Conservation (phyloP, 192 early-diverging fungal genomes). For the Linnemannia exigua region DNA sequence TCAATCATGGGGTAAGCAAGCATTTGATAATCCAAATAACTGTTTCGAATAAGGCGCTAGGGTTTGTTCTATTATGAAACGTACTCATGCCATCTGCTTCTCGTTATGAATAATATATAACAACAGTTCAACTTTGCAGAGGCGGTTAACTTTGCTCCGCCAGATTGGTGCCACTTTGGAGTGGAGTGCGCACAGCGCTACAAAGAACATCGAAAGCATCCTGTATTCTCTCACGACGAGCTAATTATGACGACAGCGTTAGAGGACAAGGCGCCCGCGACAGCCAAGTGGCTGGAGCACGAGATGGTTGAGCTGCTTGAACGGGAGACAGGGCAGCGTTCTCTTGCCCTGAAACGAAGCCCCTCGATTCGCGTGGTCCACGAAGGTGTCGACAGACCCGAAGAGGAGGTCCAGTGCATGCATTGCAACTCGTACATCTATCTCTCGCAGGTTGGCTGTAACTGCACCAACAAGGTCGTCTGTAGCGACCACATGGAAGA, state of each 20-base stretch:
- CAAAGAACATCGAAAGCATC: conserved; percentile 81
- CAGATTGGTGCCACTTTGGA: conserved; percentile 92
- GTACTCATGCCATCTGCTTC: background rate
- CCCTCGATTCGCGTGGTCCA: conserved; percentile 57
- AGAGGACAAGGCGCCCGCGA: conserved; percentile 44
- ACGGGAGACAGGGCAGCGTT: conserved; percentile 70
- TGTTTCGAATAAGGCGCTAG: background rate
- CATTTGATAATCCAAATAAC: background rate
- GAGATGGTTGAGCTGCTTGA: conserved; percentile 64
- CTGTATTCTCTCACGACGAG: conserved; percentile 97
- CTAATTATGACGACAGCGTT: conserved; percentile 76
- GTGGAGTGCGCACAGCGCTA: conserved; percentile 86
- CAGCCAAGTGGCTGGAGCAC: conserved; percentile 62
- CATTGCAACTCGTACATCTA: conserved; percentile 81
- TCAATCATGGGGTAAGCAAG: conserved; percentile 91
- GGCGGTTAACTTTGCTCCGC: conserved; percentile 96
- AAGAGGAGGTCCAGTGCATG: conserved; percentile 75
- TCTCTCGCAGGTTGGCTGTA: conserved; percentile 75
- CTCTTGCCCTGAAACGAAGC: conserved; percentile 43
- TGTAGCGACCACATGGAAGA: conserved; percentile 76
- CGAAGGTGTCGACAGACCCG: conserved; percentile 60
- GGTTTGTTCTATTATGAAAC: conserved; percentile 4
- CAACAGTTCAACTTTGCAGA: conserved; percentile 92
- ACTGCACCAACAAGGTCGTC: conserved; percentile 71
- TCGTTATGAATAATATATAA: background rate